Conservation (phyloP, 2,329 filamentous ascomycete species). For the Hypomyces rosellus region DNA sequence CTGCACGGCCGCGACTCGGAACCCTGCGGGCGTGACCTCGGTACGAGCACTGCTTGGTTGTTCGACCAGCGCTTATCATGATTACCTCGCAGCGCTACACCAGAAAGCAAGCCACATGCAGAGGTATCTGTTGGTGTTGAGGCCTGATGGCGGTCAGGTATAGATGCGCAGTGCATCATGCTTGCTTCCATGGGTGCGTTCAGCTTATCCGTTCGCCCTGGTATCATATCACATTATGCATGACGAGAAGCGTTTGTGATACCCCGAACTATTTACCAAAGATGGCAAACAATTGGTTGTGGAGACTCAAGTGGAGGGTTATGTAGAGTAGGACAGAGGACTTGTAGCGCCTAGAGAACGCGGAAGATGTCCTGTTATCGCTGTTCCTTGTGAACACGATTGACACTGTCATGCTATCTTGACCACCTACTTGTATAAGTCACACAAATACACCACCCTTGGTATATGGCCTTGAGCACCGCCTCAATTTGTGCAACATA, state of each 20-base stretch:
- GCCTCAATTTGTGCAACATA: too few species aligned
- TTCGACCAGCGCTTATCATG: slow-evolving; percentile 48
- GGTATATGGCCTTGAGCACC: too few species aligned
- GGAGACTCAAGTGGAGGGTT: slow-evolving; percentile 14
- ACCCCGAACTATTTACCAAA: slow-evolving; percentile 17
- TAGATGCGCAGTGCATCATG: slow-evolving; percentile 39
- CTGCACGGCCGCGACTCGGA: slow-evolving; percentile 35
- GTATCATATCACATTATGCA: slow-evolving; percentile 32
- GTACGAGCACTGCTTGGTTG: slow-evolving; percentile 40
- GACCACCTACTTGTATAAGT: too few species aligned
- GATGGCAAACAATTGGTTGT: slow-evolving; percentile 39
- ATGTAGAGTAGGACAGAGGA: too few species aligned
- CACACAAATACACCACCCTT: too few species aligned
- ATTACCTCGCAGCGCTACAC: slow-evolving; percentile 38
- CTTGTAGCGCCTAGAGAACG: too few species aligned
- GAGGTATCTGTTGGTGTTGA: slow-evolving; percentile 33
- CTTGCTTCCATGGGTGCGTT: slow-evolving; percentile 43
- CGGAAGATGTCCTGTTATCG: too few species aligned
- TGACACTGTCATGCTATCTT: too few species aligned
- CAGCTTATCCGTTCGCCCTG: slow-evolving; percentile 40
- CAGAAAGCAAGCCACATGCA: slow-evolving; percentile 37
- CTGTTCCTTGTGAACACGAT: too few species aligned
- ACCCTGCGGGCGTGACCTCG: slow-evolving; percentile 35
- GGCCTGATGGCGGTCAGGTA: slow-evolving; percentile 30
- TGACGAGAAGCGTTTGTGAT: slow-evolving; percentile 31